Evolutionary conservation across 2,329 filamentous ascomycete species (phyloP), one percentile per base, ranked within the genome.

Genomic region (Colletotrichum tanaceti): DNA sequence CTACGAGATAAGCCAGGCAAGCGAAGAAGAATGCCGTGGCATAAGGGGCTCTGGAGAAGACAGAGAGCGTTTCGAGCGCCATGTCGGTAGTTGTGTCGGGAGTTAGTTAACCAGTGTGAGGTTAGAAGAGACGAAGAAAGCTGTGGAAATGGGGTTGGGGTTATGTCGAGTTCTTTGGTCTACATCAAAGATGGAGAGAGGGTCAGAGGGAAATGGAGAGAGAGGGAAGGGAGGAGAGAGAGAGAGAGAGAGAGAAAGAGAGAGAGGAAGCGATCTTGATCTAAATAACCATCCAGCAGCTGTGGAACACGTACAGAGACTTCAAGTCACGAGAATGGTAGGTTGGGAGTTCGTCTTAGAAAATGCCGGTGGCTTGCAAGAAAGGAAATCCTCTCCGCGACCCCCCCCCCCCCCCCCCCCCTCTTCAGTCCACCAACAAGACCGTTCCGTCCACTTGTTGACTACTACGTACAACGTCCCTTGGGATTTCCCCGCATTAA

Each of bases 1-100:
- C 41, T 24, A 83, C 57, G 50, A 82, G 79, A 66, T 80, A 82
- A 68, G 54, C 16, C 35, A 70, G 7, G 46, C 52, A 3, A 57
- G 59, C 2, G 71, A 75, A 55, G 73, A 75, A 43, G 18, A 66
- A 11, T 1, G 35, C 63, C 32, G 58, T 52, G 5, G 63, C 58
- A 18, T 66, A 62, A 7, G 63, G 63, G 18, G 58, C 58, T 39
- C 50, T 50, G 16, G 49, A 41, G 16, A 57, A 22, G 6, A 20
- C 16, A n/a, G 58, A 62, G 7, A 50, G 22, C 6, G 35, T 49
- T 50, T 66, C 58, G 24, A 62, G 41, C 5, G 63, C 50, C 63
- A 66, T 66, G 18, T 66, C 22, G 35, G 43, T 7, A 20, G 28
- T 6, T n/a, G n/a, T n/a, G n/a, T n/a, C n/a, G n/a, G n/a, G n/a